Percentiles rank a stretch among this genome's conserved stretches.
Conservation (phyloP, 2,329 filamentous ascomycete species). For the Pestalotiopsis sp. region DNA sequence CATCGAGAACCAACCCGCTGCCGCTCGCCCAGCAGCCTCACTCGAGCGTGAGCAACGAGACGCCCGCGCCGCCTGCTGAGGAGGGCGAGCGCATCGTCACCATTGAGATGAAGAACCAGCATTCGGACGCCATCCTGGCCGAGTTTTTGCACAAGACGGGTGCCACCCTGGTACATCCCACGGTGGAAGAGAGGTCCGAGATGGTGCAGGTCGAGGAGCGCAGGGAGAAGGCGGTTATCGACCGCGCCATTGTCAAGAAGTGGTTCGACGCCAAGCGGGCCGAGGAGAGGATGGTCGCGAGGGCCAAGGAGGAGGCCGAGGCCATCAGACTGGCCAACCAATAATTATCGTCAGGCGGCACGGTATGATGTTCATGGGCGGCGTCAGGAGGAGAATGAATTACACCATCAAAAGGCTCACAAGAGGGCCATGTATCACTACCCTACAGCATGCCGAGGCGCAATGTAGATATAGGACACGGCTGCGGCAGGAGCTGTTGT, state of each 20-base stretch:
- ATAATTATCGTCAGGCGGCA: slow-evolving; percentile 13
- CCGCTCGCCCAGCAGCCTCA: slow-evolving; percentile 40
- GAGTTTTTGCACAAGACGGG: slow-evolving; percentile 65
- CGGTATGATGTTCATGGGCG: not conserved
- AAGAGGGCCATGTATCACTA: not conserved
- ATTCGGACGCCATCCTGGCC: slow-evolving; percentile 63
- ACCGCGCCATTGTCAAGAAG: slow-evolving; percentile 55
- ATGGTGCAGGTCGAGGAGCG: slow-evolving; percentile 59
- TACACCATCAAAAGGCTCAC: not conserved
- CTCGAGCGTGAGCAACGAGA: slow-evolving; percentile 49
- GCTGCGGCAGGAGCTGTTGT: slow-evolving; percentile 8
- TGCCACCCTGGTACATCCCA: slow-evolving; percentile 58
- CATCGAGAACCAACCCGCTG: slow-evolving; percentile 20
- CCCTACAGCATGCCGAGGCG: not conserved
- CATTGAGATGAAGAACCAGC: slow-evolving; percentile 66
- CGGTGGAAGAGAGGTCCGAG: slow-evolving; percentile 59
- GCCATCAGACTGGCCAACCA: slow-evolving; percentile 39
- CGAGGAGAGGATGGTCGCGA: slow-evolving; percentile 59
- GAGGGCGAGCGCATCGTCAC: slow-evolving; percentile 51
- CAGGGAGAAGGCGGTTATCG: slow-evolving; percentile 49
- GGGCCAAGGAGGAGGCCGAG: slow-evolving; percentile 54
- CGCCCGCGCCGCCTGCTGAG: slow-evolving; percentile 49
- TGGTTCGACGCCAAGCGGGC: slow-evolving; percentile 59
- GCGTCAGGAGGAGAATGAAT: not conserved
- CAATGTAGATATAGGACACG: slow-evolving; percentile 4